Evolutionary conservation across 1,139 yeast genomes (phyloP).

Genomic region (Debaryomyces robertsiae): DNA sequence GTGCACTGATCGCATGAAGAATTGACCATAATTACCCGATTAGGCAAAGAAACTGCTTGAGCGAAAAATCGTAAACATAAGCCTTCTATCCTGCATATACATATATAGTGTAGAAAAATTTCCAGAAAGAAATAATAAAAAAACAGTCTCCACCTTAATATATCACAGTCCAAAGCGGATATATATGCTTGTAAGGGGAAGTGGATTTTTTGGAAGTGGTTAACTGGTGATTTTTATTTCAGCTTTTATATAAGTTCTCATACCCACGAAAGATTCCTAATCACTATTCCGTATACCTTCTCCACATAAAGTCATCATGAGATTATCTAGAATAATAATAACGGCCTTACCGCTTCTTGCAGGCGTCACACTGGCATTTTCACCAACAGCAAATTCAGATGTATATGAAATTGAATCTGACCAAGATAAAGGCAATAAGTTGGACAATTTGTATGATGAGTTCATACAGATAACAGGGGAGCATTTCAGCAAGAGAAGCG

Average conservation of each 20-base stretch:
- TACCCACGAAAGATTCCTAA: too few species aligned
- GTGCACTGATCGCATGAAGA: background rate
- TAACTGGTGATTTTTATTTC: too few species aligned
- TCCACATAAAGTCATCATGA: background rate
- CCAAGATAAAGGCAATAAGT: background rate
- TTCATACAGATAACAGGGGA: background rate
- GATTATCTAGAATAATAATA: conserved; percentile 6
- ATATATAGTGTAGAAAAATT: background rate
- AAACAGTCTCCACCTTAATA: conserved; percentile 4
- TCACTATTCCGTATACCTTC: too few species aligned
- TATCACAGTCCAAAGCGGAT: background rate
- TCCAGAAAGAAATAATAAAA: conserved; percentile 8
- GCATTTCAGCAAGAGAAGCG: conserved; percentile 6
- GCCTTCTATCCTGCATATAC: conserved; percentile 3
- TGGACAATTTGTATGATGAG: conserved; percentile 3
- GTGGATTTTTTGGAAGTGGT: background rate
- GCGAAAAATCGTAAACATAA: conserved; percentile 4
- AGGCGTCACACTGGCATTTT: conserved; percentile 1
- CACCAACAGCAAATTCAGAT: conserved; percentile 2
- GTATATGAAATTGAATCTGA: conserved; percentile 1
- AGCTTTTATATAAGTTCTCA: too few species aligned
- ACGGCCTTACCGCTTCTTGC: background rate
- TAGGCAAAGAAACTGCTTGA: background rate
- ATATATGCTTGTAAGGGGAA: conserved; percentile 1
- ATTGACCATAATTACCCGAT: background rate